phyloP scores from a whole-genome alignment of 2,329 filamentous ascomycete genomes.

The Septoria linicola region DNA sequence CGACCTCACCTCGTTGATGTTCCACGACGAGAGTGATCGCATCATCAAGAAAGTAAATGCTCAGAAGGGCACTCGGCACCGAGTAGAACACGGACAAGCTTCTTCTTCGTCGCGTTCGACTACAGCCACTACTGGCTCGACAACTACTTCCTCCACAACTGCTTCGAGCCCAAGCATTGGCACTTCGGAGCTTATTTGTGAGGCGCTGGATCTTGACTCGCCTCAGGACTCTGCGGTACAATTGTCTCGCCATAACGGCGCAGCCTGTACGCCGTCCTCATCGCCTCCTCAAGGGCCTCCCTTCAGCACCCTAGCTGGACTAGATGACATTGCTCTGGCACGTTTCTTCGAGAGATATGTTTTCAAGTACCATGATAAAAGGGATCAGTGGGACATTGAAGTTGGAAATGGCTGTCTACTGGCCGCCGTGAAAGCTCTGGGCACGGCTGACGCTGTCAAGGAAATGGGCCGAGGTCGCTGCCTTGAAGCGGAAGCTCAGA shows the following conservation, averaged over 20 bases:
- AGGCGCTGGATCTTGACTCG: not conserved
- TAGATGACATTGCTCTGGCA: conserved; percentile 17
- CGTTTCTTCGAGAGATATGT: conserved; percentile 22
- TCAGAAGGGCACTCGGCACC: conserved; percentile 17
- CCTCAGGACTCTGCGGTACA: conserved; percentile 3
- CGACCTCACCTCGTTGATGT: conserved; percentile 18
- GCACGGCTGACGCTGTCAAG: conserved; percentile 15
- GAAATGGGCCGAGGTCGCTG: conserved; percentile 9
- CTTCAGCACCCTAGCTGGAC: not conserved
- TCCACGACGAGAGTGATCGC: conserved; percentile 21
- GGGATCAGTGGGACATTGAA: conserved; percentile 18
- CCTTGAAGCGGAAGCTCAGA: conserved; percentile 16
- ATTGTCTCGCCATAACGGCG: not conserved
- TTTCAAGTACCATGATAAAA: conserved; percentile 18
- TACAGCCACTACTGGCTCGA: not conserved
- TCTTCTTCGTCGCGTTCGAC: not conserved
- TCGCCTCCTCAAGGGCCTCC: conserved; percentile 1
- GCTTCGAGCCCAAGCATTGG: not conserved
- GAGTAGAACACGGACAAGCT: conserved; percentile 2
- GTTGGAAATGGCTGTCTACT: conserved; percentile 21
- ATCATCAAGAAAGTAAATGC: conserved; percentile 19
- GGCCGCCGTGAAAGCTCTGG: conserved; percentile 15
- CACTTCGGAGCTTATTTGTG: not conserved
- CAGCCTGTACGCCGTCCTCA: not conserved
- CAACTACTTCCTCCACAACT: not conserved